Evolutionary conservation across 495 filamentous ascomycete species (phyloP).

Genomic region (Bryoglossum gracile): DNA sequence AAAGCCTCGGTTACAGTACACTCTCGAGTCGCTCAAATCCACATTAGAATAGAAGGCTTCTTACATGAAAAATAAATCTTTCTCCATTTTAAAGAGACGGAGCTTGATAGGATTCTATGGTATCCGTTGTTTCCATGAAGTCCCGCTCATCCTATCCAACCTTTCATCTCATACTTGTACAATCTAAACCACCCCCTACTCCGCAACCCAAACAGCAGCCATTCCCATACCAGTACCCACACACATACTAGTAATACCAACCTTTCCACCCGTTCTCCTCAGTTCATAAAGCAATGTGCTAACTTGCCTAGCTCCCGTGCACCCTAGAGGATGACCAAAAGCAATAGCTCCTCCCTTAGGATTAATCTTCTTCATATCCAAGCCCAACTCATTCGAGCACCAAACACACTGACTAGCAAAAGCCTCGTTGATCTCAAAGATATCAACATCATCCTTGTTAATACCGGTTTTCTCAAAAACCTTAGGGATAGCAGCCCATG

Average conservation of each 20-base stretch:
- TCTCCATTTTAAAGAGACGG: too few species aligned
- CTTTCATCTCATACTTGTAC: conserved; percentile 12
- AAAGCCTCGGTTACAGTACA: too few species aligned
- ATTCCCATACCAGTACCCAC: conserved; percentile 96
- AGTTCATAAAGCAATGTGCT: conserved; percentile 87
- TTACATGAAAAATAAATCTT: too few species aligned
- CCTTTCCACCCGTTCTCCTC: conserved; percentile 66
- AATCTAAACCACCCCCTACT: conserved; percentile 39
- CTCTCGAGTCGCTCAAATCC: too few species aligned
- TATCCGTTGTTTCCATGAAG: too few species aligned
- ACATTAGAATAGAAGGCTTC: too few species aligned
- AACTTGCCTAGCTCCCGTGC: conserved; percentile 90
- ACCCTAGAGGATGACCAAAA: conserved; percentile 95
- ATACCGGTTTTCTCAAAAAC: conserved; percentile 82
- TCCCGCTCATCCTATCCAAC: too few species aligned
- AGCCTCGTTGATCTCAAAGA: conserved; percentile 99
- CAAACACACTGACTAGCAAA: conserved; percentile 93
- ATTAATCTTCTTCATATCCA: conserved; percentile 81
- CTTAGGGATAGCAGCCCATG: conserved; percentile 92
- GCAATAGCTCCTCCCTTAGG: conserved; percentile 97
- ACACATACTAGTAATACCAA: conserved; percentile 96
- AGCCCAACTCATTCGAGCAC: conserved; percentile 81
- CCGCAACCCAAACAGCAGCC: conserved; percentile 89
- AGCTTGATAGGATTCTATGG: too few species aligned
- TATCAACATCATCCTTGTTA: conserved; percentile 84